These are phyloP conservation scores for Selenicereus undatus DNA, from an alignment of 148 eudicot genomes.

Conservation along the genomic window DNA sequence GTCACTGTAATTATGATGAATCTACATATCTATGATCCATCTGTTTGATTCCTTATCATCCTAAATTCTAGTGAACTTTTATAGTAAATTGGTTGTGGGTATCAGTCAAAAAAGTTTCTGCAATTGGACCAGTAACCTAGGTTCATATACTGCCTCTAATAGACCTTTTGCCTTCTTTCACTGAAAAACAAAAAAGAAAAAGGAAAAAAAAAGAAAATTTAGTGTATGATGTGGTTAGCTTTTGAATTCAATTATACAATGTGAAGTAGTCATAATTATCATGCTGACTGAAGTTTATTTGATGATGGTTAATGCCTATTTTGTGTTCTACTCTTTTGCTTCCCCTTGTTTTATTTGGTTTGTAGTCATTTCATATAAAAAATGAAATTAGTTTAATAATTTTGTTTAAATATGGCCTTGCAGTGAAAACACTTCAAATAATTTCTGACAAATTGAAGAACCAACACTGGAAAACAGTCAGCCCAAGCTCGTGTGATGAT, in stretches of 20 bases:
- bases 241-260: too few relatives aligned
- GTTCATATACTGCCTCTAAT: not conserved
- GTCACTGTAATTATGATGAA: not conserved
- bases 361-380: not conserved
- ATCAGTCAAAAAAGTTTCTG: too few relatives aligned
- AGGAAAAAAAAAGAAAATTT: too few relatives aligned
- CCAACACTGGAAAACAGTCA: constrained; percentile 40
- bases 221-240: too few relatives aligned
- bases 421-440: constrained; percentile 50
- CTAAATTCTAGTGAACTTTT: too few relatives aligned
- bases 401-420: not conserved
- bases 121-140: too few relatives aligned
- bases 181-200: not conserved
- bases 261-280: too few relatives aligned
- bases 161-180: not conserved
- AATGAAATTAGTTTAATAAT: not conserved
- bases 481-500: constrained; percentile 41
- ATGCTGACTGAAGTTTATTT: too few relatives aligned
- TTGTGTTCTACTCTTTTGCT: too few relatives aligned
- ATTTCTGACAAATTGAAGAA: constrained; percentile 49
- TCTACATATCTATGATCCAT: not conserved
- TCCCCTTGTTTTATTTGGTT: not conserved
- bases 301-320: too few relatives aligned
- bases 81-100: too few relatives aligned
- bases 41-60: not conserved